A percentile compares a stretch with the other conserved stretches of the same genome.
Conservation (phyloP, 108 stramenopile genomes). For the Nitzschia sp. region DNA sequence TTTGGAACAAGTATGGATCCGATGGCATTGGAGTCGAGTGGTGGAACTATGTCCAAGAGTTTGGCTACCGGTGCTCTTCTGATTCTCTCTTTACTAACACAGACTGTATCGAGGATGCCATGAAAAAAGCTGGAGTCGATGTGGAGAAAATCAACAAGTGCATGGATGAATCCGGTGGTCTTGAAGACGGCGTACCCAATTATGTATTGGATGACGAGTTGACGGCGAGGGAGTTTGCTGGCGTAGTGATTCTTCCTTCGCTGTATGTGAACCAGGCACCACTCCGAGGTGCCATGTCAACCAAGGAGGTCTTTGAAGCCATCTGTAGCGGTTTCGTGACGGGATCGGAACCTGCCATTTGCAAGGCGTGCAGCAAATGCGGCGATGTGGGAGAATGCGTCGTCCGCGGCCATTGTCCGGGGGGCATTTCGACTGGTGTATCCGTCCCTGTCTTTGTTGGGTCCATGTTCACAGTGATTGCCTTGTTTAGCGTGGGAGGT, state of each 20-base stretch:
- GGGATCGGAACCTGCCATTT: conserved; percentile 76
- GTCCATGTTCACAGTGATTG: conserved; percentile 20
- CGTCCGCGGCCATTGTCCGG: conserved; percentile 23
- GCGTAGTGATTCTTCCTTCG: conserved; percentile 81
- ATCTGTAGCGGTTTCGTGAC: conserved; percentile 86
- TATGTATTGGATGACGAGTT: conserved; percentile 73
- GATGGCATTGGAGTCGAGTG: conserved; percentile 44
- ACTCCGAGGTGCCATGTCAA: conserved; percentile 75
- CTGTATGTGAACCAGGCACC: conserved; percentile 87
- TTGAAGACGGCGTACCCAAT: conserved; percentile 44
- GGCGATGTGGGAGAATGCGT: conserved; percentile 34
- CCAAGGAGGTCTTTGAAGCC: conserved; percentile 77
- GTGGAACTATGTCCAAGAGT: conserved; percentile 70
- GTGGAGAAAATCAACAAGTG: conserved; percentile 43
- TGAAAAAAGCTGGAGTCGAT: conserved; percentile 41
- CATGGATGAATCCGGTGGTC: conserved; percentile 61
- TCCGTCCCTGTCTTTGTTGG: conserved; percentile 30
- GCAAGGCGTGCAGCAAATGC: conserved; percentile 45
- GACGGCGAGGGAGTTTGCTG: conserved; percentile 41
- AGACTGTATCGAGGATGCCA: conserved; percentile 52
- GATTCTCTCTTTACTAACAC: conserved; percentile 36
- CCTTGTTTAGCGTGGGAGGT: conserved; percentile 34
- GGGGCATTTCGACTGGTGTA: conserved; percentile 14
- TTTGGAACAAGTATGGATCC: conserved; percentile 53
- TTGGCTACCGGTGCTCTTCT: conserved; percentile 39